Conservation (phyloP, 306 rosid genomes). For the Gastrolobium villosum region DNA sequence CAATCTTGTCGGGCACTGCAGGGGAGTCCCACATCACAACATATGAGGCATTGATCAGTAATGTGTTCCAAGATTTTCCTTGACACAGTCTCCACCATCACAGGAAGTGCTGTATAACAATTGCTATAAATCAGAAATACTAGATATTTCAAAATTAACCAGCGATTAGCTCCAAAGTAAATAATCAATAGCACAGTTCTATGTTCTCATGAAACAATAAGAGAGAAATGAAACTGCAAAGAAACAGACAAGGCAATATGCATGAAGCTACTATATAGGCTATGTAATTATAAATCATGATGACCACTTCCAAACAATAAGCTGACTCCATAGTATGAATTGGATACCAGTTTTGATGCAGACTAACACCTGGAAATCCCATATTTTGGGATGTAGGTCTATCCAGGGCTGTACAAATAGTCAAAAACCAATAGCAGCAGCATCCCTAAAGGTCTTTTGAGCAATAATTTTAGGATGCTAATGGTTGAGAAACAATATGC, state of each 20-base stretch:
- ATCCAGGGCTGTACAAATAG: conserved; percentile 10
- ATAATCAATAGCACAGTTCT: conserved; percentile 10
- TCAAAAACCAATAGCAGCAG: neutral
- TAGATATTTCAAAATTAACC: conserved; percentile 29
- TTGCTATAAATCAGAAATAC: conserved; percentile 41
- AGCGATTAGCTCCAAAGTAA: conserved; percentile 1
- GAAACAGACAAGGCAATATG: conserved; percentile 33
- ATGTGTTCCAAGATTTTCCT: conserved; percentile 87
- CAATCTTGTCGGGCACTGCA: conserved; percentile 94
- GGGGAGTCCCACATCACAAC: conserved; percentile 97
- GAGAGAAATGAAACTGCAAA: conserved; percentile 25
- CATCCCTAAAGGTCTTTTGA: neutral
- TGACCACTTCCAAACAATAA: conserved; percentile 34
- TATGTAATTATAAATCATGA: neutral
- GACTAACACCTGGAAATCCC: conserved; percentile 18
- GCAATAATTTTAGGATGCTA: conserved; percentile 5
- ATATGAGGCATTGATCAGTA: conserved; percentile 92
- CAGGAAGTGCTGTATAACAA: conserved; percentile 85
- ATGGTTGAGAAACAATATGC: conserved; percentile 20
- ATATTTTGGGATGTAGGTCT: conserved; percentile 15
- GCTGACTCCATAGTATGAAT: neutral
- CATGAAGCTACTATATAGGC: conserved; percentile 6
- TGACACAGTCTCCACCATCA: conserved; percentile 79
- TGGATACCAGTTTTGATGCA: conserved; percentile 15
- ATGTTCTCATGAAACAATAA: conserved; percentile 29